These are phyloP conservation scores for Candida awuae DNA, from an alignment of 805 yeast genomes.

Conservation along the genomic window DNA sequence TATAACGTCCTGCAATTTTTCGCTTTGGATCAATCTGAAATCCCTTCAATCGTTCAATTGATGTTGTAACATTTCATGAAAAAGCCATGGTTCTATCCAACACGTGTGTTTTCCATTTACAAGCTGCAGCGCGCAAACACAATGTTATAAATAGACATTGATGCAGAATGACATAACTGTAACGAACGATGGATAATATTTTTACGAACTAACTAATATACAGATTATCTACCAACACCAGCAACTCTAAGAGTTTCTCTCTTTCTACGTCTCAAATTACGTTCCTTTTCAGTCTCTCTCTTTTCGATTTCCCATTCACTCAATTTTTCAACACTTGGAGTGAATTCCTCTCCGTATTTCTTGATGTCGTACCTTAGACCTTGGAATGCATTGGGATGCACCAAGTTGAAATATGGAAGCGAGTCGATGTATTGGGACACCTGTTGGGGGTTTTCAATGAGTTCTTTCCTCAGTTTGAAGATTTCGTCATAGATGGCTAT, in stretches of 20 bases:
- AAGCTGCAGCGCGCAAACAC: too few species aligned
- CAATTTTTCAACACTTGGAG: slow-evolving; percentile 77
- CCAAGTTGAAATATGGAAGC: slow-evolving; percentile 28
- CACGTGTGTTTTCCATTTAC: too few species aligned
- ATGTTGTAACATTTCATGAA: too few species aligned
- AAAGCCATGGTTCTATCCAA: too few species aligned
- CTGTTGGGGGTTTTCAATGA: slow-evolving; percentile 47
- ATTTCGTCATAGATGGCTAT: slow-evolving; percentile 79
- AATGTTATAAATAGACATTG: too few species aligned
- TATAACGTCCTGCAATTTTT: too few species aligned
- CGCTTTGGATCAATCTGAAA: too few species aligned
- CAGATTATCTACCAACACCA: slow-evolving; percentile 8
- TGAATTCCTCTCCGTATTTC: slow-evolving; percentile 75
- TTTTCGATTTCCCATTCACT: slow-evolving; percentile 91
- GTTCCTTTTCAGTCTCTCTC: slow-evolving; percentile 89
- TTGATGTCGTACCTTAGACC: slow-evolving; percentile 67
- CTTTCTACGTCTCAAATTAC: slow-evolving; percentile 84
- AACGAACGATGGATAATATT: too few species aligned
- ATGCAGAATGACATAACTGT: too few species aligned
- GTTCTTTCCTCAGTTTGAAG: slow-evolving; percentile 69
- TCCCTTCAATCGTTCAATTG: too few species aligned
- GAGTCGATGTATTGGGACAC: slow-evolving; percentile 29
- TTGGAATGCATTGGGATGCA: slow-evolving; percentile 27
- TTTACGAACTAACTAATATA: not conserved
- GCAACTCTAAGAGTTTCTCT: slow-evolving; percentile 73